Evolutionary conservation across 2,329 filamentous ascomycete genomes (phyloP), one percentile per base, ranked within the genome.

Genomic region (Aspergillus oerlinghausenensis): DNA sequence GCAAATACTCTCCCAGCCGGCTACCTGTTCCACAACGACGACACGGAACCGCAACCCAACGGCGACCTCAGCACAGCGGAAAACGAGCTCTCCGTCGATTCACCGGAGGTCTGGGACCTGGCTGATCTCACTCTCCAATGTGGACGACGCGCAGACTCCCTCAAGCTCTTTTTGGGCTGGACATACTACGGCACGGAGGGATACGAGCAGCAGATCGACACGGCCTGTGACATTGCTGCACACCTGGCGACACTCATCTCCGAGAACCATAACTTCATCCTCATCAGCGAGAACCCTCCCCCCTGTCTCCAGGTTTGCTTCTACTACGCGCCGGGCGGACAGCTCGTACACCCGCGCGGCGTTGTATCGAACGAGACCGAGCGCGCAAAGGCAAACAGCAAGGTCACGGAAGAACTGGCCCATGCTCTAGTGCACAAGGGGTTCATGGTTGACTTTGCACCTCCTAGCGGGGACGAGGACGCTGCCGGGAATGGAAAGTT

Each of bases 281-380:
- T 96, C 17, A 84, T 96, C 3, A 89, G 86, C 10, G 80, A 84
- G 55, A 87, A 89, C 65, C 89, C 91, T 26, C 87, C 92, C 49
- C 90, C 90, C 0, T 97, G 93, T 75, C 77, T 96, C 70, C 94
- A 97, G 76, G 89, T 97, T 23, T 97, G 93, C 78, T 97, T 97
- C 73, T 96, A 96, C 72, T 92, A 89, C 67, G 85, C 87, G 0
- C 84, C 84, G 0, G 78, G 78, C 1, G 84, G 86, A 2, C 65
- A 73, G 56, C 61, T 88, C 55, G 68, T 73, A 1, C 72, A 73
- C 56, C 65, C 67, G 17, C 64, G 66, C 4, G 69, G 64, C 9
- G 50, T 67, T 25, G 69, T 70, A 9, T 65, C 65, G 2, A 67
- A 68, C 11, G 76, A 79, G 51, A 55, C 64, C 57, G 55, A 75